These are phyloP conservation scores for Prunus yedoensis DNA, from an alignment of 331 rosid genomes.

Conservation along the genomic window DNA sequence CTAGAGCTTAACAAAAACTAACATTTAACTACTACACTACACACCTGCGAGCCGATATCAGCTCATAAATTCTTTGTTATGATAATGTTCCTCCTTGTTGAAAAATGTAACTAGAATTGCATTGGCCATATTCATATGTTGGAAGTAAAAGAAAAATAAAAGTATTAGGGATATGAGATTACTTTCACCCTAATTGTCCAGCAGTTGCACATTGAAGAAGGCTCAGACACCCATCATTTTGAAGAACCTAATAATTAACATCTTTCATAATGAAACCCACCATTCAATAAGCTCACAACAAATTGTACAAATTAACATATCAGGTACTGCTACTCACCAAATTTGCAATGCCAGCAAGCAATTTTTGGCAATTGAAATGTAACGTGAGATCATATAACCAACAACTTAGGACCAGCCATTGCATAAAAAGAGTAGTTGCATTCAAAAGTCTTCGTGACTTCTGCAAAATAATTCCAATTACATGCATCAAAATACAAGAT, in stretches of 20 bases:
- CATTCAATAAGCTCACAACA: slow-evolving; percentile 2
- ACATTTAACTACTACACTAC: background rate
- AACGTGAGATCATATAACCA: background rate
- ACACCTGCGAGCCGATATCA: background rate
- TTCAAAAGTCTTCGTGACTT: background rate
- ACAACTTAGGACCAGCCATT: background rate
- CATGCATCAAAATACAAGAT: no score
- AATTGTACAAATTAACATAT: slow-evolving; percentile 4
- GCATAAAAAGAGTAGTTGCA: background rate
- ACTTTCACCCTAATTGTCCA: slow-evolving; percentile 16
- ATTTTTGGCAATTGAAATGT: slow-evolving; percentile 2
- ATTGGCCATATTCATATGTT: background rate
- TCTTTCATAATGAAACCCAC: background rate
- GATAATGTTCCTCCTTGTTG: background rate
- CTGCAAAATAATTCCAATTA: slow-evolving; percentile 7
- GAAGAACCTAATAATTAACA: slow-evolving; percentile 12
- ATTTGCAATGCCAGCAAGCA: slow-evolving; percentile 12
- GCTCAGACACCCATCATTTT: slow-evolving; percentile 9
- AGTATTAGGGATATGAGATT: background rate
- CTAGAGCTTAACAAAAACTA: background rate
- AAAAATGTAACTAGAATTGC: background rate
- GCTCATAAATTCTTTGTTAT: background rate
- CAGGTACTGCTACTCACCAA: slow-evolving; percentile 10
- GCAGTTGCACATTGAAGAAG: slow-evolving; percentile 7
- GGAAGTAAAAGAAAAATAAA: background rate